A percentile compares a stretch with the other conserved stretches of the same genome.
These are phyloP conservation scores for Fusarium avenaceum DNA, from an alignment of 2,329 filamentous ascomycete genomes.

Conservation along the genomic window DNA sequence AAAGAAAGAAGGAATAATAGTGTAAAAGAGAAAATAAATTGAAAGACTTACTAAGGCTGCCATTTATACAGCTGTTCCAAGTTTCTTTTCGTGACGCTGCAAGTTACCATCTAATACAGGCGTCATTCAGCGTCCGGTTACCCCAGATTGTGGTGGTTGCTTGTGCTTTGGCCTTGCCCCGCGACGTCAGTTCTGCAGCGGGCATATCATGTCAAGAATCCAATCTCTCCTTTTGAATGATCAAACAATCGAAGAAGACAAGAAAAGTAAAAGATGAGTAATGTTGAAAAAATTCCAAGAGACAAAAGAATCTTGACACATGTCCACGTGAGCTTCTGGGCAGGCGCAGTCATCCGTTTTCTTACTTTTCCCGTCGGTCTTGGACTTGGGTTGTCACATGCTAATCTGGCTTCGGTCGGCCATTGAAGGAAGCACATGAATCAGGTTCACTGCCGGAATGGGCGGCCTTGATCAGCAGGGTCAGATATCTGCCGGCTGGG, in stretches of 20 bases:
- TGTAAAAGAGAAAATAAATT: background rate
- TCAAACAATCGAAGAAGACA: background rate
- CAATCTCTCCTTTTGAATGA: slow-evolving; percentile 1
- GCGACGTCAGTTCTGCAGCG: slow-evolving; percentile 37
- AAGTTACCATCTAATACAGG: slow-evolving; percentile 44
- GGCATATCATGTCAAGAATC: slow-evolving; percentile 22
- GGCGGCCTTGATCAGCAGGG: slow-evolving; percentile 15
- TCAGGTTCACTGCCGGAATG: slow-evolving; percentile 26
- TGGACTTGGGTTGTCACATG: slow-evolving; percentile 44
- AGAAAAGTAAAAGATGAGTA: background rate
- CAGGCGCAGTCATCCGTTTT: slow-evolving; percentile 43
- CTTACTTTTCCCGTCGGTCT: slow-evolving; percentile 25
- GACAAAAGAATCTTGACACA: slow-evolving; percentile 5
- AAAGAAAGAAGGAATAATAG: background rate
- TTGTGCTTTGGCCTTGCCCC: slow-evolving; percentile 34
- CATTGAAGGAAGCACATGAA: slow-evolving; percentile 18
- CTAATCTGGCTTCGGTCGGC: slow-evolving; percentile 35
- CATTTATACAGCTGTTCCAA: slow-evolving; percentile 48
- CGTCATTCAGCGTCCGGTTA: slow-evolving; percentile 49
- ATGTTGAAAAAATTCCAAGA: background rate
- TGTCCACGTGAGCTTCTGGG: slow-evolving; percentile 43
- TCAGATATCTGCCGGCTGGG: background rate
- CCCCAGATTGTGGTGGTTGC: slow-evolving; percentile 33
- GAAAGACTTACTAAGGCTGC: slow-evolving; percentile 53
- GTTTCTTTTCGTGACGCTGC: slow-evolving; percentile 44